A percentile compares a stretch with the other conserved stretches of the same genome.
These are phyloP conservation scores for Alternaria postmessia DNA, from an alignment of 2,329 filamentous ascomycete species.

Conservation along the genomic window DNA sequence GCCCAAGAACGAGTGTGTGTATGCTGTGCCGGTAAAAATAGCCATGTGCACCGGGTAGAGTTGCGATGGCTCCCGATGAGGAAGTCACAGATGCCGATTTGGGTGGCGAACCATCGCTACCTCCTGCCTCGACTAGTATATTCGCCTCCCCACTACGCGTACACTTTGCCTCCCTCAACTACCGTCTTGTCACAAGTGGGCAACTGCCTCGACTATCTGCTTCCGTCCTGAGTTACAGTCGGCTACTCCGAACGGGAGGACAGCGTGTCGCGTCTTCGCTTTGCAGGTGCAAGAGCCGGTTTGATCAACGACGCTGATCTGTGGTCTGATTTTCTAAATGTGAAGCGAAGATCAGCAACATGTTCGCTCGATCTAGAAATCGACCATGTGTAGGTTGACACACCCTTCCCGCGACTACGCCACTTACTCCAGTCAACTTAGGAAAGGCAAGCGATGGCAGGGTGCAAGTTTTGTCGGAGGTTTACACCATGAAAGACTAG, in stretches of 20 bases:
- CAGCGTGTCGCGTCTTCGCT: constrained; percentile 2
- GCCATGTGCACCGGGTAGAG: constrained; percentile 6
- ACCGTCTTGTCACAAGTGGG: background rate
- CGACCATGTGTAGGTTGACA: constrained; percentile 11
- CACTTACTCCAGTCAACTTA: constrained; percentile 6
- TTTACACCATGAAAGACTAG: constrained; percentile 12
- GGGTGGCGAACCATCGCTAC: constrained; percentile 24
- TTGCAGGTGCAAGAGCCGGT: constrained; percentile 9
- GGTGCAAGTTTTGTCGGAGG: constrained; percentile 32
- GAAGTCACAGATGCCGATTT: constrained; percentile 22
- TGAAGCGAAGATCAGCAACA: constrained; percentile 34
- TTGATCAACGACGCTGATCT: constrained; percentile 28
- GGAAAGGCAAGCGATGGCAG: constrained; percentile 34
- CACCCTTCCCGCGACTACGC: constrained; percentile 18
- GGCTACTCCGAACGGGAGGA: constrained; percentile 24
- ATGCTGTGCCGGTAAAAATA: constrained; percentile 7
- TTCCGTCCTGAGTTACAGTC: constrained; percentile 16
- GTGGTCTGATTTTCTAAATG: constrained; percentile 31
- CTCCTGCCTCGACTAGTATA: constrained; percentile 3
- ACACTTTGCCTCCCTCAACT: constrained; percentile 23
- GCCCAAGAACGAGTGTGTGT: background rate
- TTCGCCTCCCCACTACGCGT: constrained; percentile 20
- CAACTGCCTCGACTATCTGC: constrained; percentile 7
- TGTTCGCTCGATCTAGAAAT: constrained; percentile 11
- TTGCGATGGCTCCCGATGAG: constrained; percentile 18